Evolutionary conservation across 352 stramenopile genomes (phyloP).

Genomic region (Pythium vanterpoolii): DNA sequence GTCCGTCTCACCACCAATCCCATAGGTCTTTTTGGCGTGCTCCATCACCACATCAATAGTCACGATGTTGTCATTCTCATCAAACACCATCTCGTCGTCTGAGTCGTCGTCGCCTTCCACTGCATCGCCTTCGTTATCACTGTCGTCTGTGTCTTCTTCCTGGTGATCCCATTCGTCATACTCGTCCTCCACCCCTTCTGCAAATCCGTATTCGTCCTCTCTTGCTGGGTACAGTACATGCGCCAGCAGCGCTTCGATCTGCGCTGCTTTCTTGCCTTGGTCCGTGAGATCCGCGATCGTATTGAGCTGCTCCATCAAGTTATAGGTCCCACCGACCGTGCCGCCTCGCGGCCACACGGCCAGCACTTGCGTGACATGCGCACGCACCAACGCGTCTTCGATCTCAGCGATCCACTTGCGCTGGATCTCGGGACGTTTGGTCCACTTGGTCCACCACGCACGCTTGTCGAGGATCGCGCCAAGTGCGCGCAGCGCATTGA

Average conservation of each 20-base stretch:
- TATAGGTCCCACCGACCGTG: neutral
- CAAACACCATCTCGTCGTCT: slow-evolving; percentile 18
- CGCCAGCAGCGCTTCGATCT: slow-evolving; percentile 19
- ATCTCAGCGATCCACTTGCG: slow-evolving; percentile 36
- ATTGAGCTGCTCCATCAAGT: slow-evolving; percentile 27
- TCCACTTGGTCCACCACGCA: slow-evolving; percentile 41
- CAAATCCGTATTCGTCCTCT: slow-evolving; percentile 10
- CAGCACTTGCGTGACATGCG: slow-evolving; percentile 20
- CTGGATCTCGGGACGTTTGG: slow-evolving; percentile 24
- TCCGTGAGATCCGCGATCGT: slow-evolving; percentile 4
- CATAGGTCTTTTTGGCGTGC: slow-evolving; percentile 4
- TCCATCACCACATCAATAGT: slow-evolving; percentile 9
- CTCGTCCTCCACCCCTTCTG: neutral
- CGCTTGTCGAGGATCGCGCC: slow-evolving; percentile 40
- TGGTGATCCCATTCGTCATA: neutral
- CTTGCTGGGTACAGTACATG: slow-evolving; percentile 21
- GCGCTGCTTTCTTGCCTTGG: neutral
- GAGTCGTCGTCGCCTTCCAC: slow-evolving; percentile 16
- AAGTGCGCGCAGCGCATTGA: slow-evolving; percentile 33
- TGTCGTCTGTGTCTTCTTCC: slow-evolving; percentile 13
- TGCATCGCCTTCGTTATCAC: slow-evolving; percentile 3
- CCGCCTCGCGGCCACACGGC: slow-evolving; percentile 2
- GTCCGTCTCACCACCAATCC: neutral
- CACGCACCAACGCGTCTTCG: slow-evolving; percentile 22
- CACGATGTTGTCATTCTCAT: slow-evolving; percentile 11